phyloP scores from a whole-genome alignment of 2,329 filamentous ascomycete species.

The Pseudogymnoascus sp. region DNA sequence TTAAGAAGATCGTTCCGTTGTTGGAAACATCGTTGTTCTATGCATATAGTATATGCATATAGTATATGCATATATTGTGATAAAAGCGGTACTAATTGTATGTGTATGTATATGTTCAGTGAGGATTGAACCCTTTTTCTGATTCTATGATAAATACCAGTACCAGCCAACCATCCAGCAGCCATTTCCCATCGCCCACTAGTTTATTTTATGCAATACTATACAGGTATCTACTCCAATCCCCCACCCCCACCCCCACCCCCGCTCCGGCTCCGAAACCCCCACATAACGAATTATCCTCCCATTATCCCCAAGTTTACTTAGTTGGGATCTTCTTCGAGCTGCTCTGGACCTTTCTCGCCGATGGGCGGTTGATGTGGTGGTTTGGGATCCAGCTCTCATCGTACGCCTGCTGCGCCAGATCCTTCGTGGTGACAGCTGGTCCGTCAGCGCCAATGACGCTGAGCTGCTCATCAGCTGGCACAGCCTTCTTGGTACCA shows the following conservation, averaged over 20 bases:
- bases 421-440: slow-evolving; percentile 25
- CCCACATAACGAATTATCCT: neutral
- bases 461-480: slow-evolving; percentile 44
- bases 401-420: slow-evolving; percentile 59
- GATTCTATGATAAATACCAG: neutral
- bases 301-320: neutral
- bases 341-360: slow-evolving; percentile 55
- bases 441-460: slow-evolving; percentile 50
- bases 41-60: slow-evolving; percentile 3
- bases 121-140: neutral
- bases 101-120: neutral
- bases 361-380: slow-evolving; percentile 79
- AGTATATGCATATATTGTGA: neutral
- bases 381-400: slow-evolving; percentile 88
- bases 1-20: neutral
- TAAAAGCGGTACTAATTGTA: neutral
- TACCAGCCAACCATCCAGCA: neutral
- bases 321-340: slow-evolving; percentile 8
- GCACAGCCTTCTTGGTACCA: slow-evolving; percentile 60
- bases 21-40: neutral
- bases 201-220: slow-evolving; percentile 5
- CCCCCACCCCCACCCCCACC: slow-evolving; percentile 5
- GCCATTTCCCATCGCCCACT: neutral
- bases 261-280: slow-evolving; percentile 3
- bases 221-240: slow-evolving; percentile 3